Base-by-base conservation (phyloP, 768 basidiomycete species). In the Ramaria sp. region DNA sequence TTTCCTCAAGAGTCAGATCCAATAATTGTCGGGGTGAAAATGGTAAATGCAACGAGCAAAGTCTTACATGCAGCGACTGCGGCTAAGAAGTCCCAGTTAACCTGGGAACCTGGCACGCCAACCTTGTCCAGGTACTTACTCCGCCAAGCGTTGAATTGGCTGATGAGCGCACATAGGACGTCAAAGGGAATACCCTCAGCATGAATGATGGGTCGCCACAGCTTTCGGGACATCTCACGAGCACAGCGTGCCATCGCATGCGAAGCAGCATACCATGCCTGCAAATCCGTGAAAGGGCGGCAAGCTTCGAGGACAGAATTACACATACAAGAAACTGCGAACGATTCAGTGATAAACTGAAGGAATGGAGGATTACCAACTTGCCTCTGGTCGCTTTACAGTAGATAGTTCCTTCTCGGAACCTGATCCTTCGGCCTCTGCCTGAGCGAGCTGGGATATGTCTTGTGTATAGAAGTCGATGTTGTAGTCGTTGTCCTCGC, bases 81-180 rank as follows among this genome's bases (percentile, higher is more conserved):
- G 20, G 77, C 75, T 43, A 93, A 81, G 61, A 95, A 97, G 62
- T 96, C 90, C 92, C 93, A 95, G 57, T 84, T 79, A 1, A 80
- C 79, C 53, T 84, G 82, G 65, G 90, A 87, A 52, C 77, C 80
- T 9, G 93, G 92, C 37, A 94, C 91, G 24, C 93, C 92, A 27
- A 95, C 88, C 44, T 77, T 73, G 39, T 74, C 75, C 34, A 96
- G 75, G 62, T 85, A 84, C 36, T 82, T 71, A 28, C 85, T 83
- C 57, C 85, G 74, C 92, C 92, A 95, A 44, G 78, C 72, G 50
- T 72, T 69, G 22, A 90, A 76, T 10, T 76, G 69, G 16, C 71
- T 67, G 12, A 82, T 76, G 61, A 87, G 78, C 1, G 67, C 69
- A 45, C 71, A 67, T 3, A 92, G 68, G n/a, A 74, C 73, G 0